Base-by-base conservation (phyloP, 2,329 filamentous ascomycete species). In the Pseudomassariella vexata region DNA sequence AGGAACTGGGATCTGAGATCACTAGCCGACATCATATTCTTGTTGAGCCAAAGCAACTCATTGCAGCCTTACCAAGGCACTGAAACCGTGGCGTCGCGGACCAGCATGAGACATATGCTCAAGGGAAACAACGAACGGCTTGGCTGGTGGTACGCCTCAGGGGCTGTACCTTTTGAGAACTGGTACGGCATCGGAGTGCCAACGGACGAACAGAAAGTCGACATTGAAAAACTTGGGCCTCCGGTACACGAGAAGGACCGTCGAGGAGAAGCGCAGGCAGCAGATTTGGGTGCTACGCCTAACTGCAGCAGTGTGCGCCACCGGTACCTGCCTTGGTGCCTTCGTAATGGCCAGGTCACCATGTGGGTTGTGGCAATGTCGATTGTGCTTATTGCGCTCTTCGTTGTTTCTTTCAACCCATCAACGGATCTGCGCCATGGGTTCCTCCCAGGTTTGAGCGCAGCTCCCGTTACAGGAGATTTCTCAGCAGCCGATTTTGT, bases 401-500 rank as follows among this genome's bases (percentile, higher is more conserved):
- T 94, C 22, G 64, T 85, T 28, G 76, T 92, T 39, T 88, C 83
- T 40, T 95, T 94, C 56, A 66, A 89, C 38, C 78, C 82, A 23
- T 65, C 70, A 5, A 79, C 74, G 7, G 71, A 74, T 9, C 68
- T 94, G 19, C 61, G 72, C 22, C 55, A 67, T 6, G 89, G 88
- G 7, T 95, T 94, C 55, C 56, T 70, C 6, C 87, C 89, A 3
- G 63, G 70, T 6, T 63, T 95, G 1, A 62, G 68, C 8, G 77
- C 81, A 0, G 63, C 66, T 3, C 76, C 85, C 1, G 63, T 71
- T 4, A 48, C 59, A 0, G 65, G 65, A 17, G 85, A 82, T 12
- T 95, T 94, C 57, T 94, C 86, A 2, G 68, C 85, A 1, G 85
- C 87, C 30, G 87, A 95, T 57, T 95, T 95, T 60, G 62, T 95